Evolutionary conservation across 2,329 filamentous ascomycete genomes (phyloP).

Genomic region (Arthrobotrys sphaeroides): DNA sequence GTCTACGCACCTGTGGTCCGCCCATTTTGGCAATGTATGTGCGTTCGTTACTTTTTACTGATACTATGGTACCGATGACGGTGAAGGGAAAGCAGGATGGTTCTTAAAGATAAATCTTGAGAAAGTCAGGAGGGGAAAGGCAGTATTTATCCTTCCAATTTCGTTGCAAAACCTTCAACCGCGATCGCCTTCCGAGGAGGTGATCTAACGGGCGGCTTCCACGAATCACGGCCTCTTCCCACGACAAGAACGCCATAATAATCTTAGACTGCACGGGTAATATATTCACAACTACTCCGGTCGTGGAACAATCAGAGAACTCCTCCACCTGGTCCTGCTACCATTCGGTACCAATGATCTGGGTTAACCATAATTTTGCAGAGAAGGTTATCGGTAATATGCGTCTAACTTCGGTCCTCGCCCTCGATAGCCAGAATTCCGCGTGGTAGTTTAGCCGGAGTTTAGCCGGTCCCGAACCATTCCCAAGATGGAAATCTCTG

Average conservation of each 20-base stretch:
- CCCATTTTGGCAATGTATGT: constrained; percentile 15
- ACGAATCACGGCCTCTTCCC: constrained; percentile 45
- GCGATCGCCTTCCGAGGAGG: constrained; percentile 32
- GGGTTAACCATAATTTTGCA: constrained; percentile 52
- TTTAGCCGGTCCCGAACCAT: constrained; percentile 31
- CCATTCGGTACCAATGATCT: constrained; percentile 31
- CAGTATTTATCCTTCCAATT: constrained; percentile 48
- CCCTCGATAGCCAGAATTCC: constrained; percentile 26
- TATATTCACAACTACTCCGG: constrained; percentile 29
- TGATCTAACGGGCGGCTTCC: background rate
- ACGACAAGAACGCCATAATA: constrained; percentile 6
- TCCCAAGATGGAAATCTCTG: background rate
- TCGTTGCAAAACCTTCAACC: constrained; percentile 26
- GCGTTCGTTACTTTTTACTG: background rate
- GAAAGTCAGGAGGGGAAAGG: constrained; percentile 16
- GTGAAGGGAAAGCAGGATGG: background rate
- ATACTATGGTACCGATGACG: background rate
- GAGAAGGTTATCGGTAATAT: constrained; percentile 50
- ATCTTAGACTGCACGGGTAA: constrained; percentile 32
- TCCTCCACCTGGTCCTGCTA: constrained; percentile 32
- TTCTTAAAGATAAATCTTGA: constrained; percentile 2
- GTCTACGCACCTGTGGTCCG: constrained; percentile 39
- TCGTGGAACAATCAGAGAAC: constrained; percentile 31
- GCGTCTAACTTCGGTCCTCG: constrained; percentile 46
- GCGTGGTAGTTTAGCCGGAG: constrained; percentile 50